Conservation (phyloP, 768 basidiomycete genomes). For the Collybiopsis luxurians region DNA sequence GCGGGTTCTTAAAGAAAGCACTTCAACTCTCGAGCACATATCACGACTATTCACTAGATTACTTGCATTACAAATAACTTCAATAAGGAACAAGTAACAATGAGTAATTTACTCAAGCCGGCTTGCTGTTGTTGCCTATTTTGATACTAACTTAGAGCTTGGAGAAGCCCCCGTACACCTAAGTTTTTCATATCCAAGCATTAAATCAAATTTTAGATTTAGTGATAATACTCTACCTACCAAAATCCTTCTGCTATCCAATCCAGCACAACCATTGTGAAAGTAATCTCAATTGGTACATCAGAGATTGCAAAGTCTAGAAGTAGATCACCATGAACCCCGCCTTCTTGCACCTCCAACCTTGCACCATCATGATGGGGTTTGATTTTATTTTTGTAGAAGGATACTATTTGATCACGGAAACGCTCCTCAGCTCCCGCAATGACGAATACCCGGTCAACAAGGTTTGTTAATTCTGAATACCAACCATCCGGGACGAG, state of each 20-base stretch:
- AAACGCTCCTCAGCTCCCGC: conserved; percentile 32
- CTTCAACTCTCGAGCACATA: too few species aligned
- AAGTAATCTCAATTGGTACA: not conserved
- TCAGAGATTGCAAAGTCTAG: conserved; percentile 17
- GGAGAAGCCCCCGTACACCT: too few species aligned
- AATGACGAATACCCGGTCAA: conserved; percentile 32
- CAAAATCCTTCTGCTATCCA: not conserved
- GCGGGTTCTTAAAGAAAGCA: too few species aligned
- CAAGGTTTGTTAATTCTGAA: conserved; percentile 24
- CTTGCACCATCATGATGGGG: conserved; percentile 16
- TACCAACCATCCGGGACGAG: conserved; percentile 33
- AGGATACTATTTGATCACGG: conserved; percentile 26
- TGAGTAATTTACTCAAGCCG: too few species aligned
- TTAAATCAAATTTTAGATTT: too few species aligned
- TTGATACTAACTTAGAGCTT: too few species aligned
- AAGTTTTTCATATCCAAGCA: too few species aligned
- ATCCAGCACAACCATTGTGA: not conserved
- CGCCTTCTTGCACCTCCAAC: conserved; percentile 27
- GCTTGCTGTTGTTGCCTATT: too few species aligned
- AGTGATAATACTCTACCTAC: too few species aligned
- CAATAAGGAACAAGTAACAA: too few species aligned
- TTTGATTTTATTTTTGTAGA: conserved; percentile 18
- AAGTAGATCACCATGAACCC: conserved; percentile 35
- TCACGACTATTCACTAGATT: too few species aligned
- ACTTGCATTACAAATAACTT: too few species aligned